phyloP scores from a whole-genome alignment of 2,329 filamentous ascomycete species.

The Penicillium rolfsii region DNA sequence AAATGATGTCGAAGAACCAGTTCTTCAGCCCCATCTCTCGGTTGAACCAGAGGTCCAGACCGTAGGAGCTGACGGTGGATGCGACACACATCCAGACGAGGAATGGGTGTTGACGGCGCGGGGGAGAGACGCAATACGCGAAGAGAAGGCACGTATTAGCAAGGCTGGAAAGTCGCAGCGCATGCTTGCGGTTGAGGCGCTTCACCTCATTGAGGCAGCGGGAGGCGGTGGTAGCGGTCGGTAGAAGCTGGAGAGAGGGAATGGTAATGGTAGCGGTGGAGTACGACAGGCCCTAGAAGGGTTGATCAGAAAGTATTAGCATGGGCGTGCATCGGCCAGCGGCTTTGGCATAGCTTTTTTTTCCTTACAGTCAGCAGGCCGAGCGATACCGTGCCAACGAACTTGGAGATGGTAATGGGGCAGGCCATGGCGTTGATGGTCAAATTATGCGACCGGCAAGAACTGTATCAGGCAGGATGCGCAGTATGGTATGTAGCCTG shows the following conservation, averaged over 20 bases:
- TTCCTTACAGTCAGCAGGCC: slow-evolving; percentile 80
- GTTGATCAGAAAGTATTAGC: slow-evolving; percentile 16
- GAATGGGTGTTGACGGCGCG: slow-evolving; percentile 79
- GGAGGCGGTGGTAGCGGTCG: slow-evolving; percentile 71
- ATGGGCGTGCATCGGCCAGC: not conserved
- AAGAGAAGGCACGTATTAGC: slow-evolving; percentile 73
- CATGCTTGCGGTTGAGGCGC: slow-evolving; percentile 64
- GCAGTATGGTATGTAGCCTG: not conserved
- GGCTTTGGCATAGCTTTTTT: not conserved
- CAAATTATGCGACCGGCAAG: not conserved
- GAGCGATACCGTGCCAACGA: slow-evolving; percentile 86
- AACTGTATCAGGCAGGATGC: not conserved
- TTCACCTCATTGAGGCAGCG: slow-evolving; percentile 72
- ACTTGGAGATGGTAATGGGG: slow-evolving; percentile 80
- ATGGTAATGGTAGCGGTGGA: slow-evolving; percentile 77
- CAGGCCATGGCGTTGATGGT: slow-evolving; percentile 60
- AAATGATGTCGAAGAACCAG: slow-evolving; percentile 40
- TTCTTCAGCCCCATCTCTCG: slow-evolving; percentile 58
- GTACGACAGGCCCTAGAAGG: slow-evolving; percentile 78
- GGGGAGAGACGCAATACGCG: slow-evolving; percentile 76
- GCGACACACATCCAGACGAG: slow-evolving; percentile 81
- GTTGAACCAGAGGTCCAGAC: slow-evolving; percentile 74
- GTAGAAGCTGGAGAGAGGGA: slow-evolving; percentile 78
- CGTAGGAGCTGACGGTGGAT: slow-evolving; percentile 48
- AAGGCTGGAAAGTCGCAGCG: slow-evolving; percentile 68